phyloP scores from a whole-genome alignment of 2,329 filamentous ascomycete genomes.

The Ophiostoma populinum region DNA sequence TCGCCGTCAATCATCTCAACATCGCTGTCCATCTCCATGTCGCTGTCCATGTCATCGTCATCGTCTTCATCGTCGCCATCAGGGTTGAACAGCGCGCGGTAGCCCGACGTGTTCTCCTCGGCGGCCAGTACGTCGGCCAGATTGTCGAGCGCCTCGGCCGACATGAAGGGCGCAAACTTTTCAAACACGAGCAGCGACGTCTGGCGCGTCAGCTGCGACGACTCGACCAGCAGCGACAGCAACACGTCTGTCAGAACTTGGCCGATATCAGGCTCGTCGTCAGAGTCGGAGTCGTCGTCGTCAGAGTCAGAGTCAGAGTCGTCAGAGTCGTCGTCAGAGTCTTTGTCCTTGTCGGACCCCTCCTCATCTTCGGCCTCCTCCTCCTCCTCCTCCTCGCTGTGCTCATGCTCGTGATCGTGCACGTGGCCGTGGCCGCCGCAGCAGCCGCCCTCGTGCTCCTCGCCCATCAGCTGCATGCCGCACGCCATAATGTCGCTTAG shows the following conservation, averaged over 20 bases:
- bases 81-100: conserved; percentile 66
- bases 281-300: neutral
- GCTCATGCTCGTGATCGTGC: conserved; percentile 14
- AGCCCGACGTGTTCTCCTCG: conserved; percentile 66
- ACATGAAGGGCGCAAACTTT: conserved; percentile 61
- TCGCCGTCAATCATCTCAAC: conserved; percentile 21
- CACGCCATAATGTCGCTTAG: conserved; percentile 67
- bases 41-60: conserved; percentile 25
- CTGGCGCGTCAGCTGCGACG: conserved; percentile 68
- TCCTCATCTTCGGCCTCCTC: neutral
- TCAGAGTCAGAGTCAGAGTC: too few species aligned
- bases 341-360: conserved; percentile 16
- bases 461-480: conserved; percentile 42
- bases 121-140: conserved; percentile 53
- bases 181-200: conserved; percentile 79
- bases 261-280: conserved; percentile 30
- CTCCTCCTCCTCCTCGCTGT: conserved; percentile 19
- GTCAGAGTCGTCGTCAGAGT: conserved; percentile 19
- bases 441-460: conserved; percentile 17
- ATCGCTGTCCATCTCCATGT: conserved; percentile 24
- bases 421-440: neutral
- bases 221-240: conserved; percentile 74
- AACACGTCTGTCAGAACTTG: conserved; percentile 73
- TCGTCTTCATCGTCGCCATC: conserved; percentile 22
- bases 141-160: conserved; percentile 50